Conservation (phyloP, 176 grass and related monocot species). For the Paspalum notatum region DNA sequence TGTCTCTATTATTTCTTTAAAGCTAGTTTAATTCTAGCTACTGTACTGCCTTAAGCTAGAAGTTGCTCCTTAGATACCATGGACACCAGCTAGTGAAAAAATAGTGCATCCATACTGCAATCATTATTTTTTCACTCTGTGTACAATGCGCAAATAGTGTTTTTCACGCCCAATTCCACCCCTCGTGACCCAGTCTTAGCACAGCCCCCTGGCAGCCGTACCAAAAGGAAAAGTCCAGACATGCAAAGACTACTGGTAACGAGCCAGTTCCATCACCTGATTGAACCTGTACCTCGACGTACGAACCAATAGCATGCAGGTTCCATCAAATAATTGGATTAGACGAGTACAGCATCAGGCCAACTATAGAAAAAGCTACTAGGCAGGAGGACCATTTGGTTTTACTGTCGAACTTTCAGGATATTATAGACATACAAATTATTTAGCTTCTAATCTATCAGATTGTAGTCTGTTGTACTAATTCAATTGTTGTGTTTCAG, state of each 20-base stretch:
- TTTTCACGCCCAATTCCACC: too few relatives aligned
- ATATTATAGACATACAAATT: conserved; percentile 3
- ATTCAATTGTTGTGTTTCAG: neutral
- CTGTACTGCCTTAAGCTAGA: neutral
- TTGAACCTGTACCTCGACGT: neutral
- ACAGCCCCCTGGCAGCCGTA: neutral
- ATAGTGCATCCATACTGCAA: too few relatives aligned
- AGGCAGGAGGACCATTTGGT: neutral
- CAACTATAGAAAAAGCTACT: neutral
- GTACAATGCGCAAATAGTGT: too few relatives aligned
- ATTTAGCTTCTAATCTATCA: neutral
- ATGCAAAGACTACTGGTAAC: conserved; percentile 16
- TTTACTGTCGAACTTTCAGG: neutral
- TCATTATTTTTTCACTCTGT: too few relatives aligned
- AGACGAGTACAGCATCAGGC: neutral
- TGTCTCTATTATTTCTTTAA: neutral
- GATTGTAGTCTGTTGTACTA: neutral
- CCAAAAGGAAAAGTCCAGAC: conserved; percentile 24
- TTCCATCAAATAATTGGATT: conserved; percentile 26
- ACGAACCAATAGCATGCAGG: neutral
- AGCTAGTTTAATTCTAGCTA: neutral
- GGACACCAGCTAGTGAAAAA: too few relatives aligned
- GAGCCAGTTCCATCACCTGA: conserved; percentile 4
- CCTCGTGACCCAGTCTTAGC: too few relatives aligned
- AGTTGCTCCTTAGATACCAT: neutral